phyloP scores from a whole-genome alignment of 345 rosid species.

The Lepidium africanum region DNA sequence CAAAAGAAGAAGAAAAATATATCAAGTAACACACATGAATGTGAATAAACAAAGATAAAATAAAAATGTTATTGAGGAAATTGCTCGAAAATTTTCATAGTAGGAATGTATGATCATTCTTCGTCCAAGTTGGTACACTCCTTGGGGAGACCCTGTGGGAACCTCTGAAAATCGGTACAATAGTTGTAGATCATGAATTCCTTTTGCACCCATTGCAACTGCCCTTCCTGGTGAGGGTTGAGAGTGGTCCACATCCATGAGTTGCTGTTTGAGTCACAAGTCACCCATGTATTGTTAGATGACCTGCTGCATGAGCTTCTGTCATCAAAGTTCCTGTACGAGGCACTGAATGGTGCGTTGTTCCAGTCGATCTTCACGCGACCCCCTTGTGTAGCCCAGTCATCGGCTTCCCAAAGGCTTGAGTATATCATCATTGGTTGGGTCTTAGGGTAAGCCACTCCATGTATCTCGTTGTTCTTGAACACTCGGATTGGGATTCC shows the following conservation, averaged over 20 bases:
- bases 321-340: constrained; percentile 30
- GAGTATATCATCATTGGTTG: constrained; percentile 53
- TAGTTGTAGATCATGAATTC: constrained; percentile 53
- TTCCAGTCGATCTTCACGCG: constrained; percentile 45
- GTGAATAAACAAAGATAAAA: background rate
- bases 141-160: constrained; percentile 31
- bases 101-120: background rate
- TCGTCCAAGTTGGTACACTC: constrained; percentile 24
- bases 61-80: background rate
- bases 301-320: constrained; percentile 28
- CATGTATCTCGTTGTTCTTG: constrained; percentile 42
- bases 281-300: constrained; percentile 19
- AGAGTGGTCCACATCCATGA: constrained; percentile 32
- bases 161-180: constrained; percentile 39
- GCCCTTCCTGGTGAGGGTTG: constrained; percentile 15
- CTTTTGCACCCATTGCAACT: constrained; percentile 43
- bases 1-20: background rate
- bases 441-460: constrained; percentile 39
- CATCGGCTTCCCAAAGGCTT: constrained; percentile 53
- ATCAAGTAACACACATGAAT: constrained; percentile 1
- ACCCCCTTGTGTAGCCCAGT: constrained; percentile 61
- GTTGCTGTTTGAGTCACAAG: constrained; percentile 13
- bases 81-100: background rate
- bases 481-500: constrained; percentile 47
- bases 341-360: constrained; percentile 45